Evolutionary conservation across 768 basidiomycete genomes (phyloP).

Genomic region (Lactarius akahatsu): DNA sequence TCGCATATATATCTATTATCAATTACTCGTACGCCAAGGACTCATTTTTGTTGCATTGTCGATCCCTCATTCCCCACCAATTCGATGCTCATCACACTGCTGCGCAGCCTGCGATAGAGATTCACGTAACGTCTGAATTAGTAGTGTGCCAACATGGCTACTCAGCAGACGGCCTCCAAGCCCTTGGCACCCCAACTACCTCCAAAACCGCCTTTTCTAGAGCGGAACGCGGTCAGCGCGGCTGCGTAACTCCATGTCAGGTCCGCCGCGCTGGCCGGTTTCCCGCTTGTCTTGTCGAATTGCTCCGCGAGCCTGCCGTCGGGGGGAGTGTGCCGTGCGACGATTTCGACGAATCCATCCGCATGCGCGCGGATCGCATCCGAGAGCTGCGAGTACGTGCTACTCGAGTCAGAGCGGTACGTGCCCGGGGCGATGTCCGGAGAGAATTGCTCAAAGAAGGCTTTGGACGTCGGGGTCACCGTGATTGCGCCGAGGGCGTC

Average conservation of each 20-base stretch:
- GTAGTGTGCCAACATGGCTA: neutral
- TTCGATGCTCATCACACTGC: neutral
- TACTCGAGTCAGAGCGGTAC: conserved; percentile 44
- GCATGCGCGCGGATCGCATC: conserved; percentile 52
- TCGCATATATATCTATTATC: conserved; percentile 6
- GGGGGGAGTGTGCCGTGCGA: conserved; percentile 59
- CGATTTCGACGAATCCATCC: conserved; percentile 60
- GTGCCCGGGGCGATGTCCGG: conserved; percentile 51
- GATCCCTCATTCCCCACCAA: neutral
- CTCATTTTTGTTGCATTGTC: conserved; percentile 3
- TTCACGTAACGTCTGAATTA: neutral
- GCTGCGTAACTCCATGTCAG: conserved; percentile 77
- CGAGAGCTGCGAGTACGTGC: conserved; percentile 51
- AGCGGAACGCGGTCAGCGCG: conserved; percentile 58
- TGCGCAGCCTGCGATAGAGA: neutral
- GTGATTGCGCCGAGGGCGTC: conserved; percentile 48
- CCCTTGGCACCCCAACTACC: conserved; percentile 65
- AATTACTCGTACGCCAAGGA: neutral
- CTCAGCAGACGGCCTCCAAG: conserved; percentile 35
- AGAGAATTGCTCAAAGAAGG: conserved; percentile 68
- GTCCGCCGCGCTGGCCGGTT: conserved; percentile 58
- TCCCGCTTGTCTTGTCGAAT: conserved; percentile 49
- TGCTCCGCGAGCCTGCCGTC: conserved; percentile 64
- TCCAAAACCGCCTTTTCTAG: conserved; percentile 48
- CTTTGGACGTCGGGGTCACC: conserved; percentile 59